Evolutionary conservation across 768 basidiomycete genomes (phyloP), one percentile per base, ranked within the genome.

Genomic region (Trametes gibbosa): DNA sequence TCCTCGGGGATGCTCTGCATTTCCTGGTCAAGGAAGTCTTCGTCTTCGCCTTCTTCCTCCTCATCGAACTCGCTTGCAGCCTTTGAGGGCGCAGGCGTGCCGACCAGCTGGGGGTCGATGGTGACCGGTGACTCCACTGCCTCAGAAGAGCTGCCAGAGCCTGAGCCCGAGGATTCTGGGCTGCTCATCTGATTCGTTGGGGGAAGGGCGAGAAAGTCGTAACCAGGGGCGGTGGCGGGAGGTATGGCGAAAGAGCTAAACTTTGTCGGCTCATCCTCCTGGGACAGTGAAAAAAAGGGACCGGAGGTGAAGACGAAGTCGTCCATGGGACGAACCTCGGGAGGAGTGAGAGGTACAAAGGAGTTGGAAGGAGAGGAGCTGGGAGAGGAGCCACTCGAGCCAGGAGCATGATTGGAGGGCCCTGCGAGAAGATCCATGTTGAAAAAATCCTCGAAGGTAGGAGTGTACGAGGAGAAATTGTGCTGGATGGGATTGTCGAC

Each of bases 91-190:
- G 84, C 70, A 4, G 87, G 86, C 0, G 87, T 86, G 40, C 79
- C 85, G 56, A 91, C 85, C 53, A 91, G 84, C 70, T 87, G 86
- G 0, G 90, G 90, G 70, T 92, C 87, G 69, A 92, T 92, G 46
- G 77, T 74, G 43, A 73, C 49, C 10, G 73, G 72, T 0, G 73
- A 74, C 29, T 63, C 62, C 17, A 55, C 63, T 13, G 52, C 32
- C 12, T 62, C 55, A 9, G 65, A 46, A 2, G 63, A 54, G 7
- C 51, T 51, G 41, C 62, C 62, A 4, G 57, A 63, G 37, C 66
- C 66, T 0, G 68, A 68, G 24, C 60, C 62, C 1, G 59, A 61
- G 3, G 62, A 65, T 24, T 69, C 70, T 21, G 72, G 72, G 58
- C 72, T 74, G 53, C 65, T 66, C 45, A 64, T 63, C 37, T 63